Evolutionary conservation across 1,284 basidiomycete species (phyloP).

Genomic region (Megacollybia platyphylla): DNA sequence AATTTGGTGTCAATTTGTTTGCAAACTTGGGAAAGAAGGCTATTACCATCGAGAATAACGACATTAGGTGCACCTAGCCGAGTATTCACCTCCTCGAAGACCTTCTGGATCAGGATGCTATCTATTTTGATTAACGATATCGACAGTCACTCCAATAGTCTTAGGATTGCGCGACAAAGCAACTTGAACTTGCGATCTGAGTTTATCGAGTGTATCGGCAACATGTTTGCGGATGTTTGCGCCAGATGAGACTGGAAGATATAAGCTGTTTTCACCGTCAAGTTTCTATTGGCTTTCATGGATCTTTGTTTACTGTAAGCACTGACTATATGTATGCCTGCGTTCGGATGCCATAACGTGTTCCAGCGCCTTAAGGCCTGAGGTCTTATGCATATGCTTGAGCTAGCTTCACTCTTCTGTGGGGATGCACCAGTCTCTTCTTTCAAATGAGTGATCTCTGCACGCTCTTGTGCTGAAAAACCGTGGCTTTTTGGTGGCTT

Average conservation of each 20-base stretch:
- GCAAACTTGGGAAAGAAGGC: not conserved
- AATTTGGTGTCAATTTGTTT: too few relatives aligned
- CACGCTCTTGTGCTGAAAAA: too few relatives aligned
- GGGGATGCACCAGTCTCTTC: too few relatives aligned
- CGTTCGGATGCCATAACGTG: too few relatives aligned
- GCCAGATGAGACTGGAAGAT: constrained; percentile 5
- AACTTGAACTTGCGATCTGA: constrained; percentile 5
- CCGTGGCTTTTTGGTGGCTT: too few relatives aligned
- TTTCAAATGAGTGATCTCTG: too few relatives aligned
- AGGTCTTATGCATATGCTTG: too few relatives aligned
- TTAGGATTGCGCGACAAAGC: constrained; percentile 7
- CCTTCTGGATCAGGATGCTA: constrained; percentile 11
- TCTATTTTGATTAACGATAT: constrained; percentile 7
- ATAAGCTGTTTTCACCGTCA: not conserved
- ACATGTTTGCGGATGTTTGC: constrained; percentile 3
- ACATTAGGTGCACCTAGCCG: constrained; percentile 16
- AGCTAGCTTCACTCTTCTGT: too few relatives aligned
- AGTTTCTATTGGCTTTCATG: too few relatives aligned
- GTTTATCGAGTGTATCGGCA: constrained; percentile 3
- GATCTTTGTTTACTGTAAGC: too few relatives aligned
- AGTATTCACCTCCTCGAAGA: constrained; percentile 12
- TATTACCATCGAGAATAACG: constrained; percentile 15
- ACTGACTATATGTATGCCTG: too few relatives aligned
- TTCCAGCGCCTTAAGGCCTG: too few relatives aligned
- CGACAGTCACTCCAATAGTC: constrained; percentile 11